Evolutionary conservation across 768 basidiomycete genomes (phyloP), one percentile per base, ranked within the genome.

Genomic region (Trametes coccinea): DNA sequence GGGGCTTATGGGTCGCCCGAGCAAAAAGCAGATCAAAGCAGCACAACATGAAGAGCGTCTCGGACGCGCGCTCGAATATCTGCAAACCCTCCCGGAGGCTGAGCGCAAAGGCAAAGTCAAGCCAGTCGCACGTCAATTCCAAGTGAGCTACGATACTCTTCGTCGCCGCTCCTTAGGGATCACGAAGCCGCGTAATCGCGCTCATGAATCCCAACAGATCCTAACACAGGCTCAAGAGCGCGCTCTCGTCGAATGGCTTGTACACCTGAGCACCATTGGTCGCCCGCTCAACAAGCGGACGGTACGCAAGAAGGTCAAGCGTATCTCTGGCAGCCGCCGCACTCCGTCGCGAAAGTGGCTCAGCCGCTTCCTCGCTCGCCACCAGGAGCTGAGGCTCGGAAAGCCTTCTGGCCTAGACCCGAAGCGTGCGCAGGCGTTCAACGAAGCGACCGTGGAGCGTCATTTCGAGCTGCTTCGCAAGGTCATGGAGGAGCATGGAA

Each of bases 391-490:
- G 40, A 62, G 17, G 10, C 65, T 73, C 41, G 68, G 66, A 9
- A 66, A 59, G 44, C 70, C 73, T 17, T 65, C 68, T 14, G 72
- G 70, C 0, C 66, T 78, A 0, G 76, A 79, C 57, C 74, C 71
- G 1, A 74, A 75, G 51, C 59, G 71, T 30, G 74, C 70, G 4
- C 57, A 70, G 44, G 69, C 69, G 0, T 75, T 80, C 62, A 79
- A 80, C 48, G 9, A 49, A 61, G 45, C 59, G 0, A 60, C 52
- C 2, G 66, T 67, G 2, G 7, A 44, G 16, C 52, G 63, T 30
- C 59, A 65, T 39, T 68, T 60, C 53, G 39, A 61, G 7, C 29
- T 52, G 0, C 47, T 66, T 5, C 22, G 27, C 6, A 37, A 61
- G 29, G 22, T 67, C 17, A 46, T 61, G 13, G 22, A 44, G 11